Percentiles rank a stretch among this genome's conserved stretches.
Evolutionary conservation across 495 filamentous ascomycete species (phyloP).

Genomic region (Ramalina peruviana): DNA sequence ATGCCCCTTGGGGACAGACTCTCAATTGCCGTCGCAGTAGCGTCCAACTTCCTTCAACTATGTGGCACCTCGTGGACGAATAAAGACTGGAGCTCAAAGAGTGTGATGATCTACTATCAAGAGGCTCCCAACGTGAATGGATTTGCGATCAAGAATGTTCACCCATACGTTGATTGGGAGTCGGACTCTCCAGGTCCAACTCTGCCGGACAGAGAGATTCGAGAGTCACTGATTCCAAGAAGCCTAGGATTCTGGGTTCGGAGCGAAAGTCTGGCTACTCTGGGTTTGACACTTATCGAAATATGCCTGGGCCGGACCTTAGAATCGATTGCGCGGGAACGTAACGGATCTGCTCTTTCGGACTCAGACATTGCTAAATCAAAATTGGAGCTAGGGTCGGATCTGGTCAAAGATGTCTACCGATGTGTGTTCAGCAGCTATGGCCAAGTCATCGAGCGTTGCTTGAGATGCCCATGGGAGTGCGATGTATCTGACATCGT

Average conservation of each 20-base stretch:
- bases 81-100: constrained; percentile 16
- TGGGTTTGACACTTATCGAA: constrained; percentile 23
- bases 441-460: constrained; percentile 22
- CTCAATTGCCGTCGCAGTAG: constrained; percentile 20
- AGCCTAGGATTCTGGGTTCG: constrained; percentile 8
- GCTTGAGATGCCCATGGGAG: constrained; percentile 12
- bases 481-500: constrained; percentile 16
- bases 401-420: constrained; percentile 15
- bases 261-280: constrained; percentile 18
- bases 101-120: constrained; percentile 17
- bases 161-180: constrained; percentile 6
- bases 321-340: constrained; percentile 4
- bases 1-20: constrained; percentile 13
- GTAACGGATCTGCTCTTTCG: too few relatives aligned
- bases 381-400: constrained; percentile 16
- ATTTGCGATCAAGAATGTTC: background rate
- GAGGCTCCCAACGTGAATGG: background rate
- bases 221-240: too few relatives aligned
- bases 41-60: constrained; percentile 24
- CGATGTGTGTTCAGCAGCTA: constrained; percentile 18
- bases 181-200: background rate
- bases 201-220: too few relatives aligned
- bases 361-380: constrained; percentile 8
- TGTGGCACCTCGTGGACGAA: constrained; percentile 25
- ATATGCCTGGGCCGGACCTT: constrained; percentile 22